Base-by-base conservation (phyloP, 768 basidiomycete species). In the Cyclocybe aegerita region DNA sequence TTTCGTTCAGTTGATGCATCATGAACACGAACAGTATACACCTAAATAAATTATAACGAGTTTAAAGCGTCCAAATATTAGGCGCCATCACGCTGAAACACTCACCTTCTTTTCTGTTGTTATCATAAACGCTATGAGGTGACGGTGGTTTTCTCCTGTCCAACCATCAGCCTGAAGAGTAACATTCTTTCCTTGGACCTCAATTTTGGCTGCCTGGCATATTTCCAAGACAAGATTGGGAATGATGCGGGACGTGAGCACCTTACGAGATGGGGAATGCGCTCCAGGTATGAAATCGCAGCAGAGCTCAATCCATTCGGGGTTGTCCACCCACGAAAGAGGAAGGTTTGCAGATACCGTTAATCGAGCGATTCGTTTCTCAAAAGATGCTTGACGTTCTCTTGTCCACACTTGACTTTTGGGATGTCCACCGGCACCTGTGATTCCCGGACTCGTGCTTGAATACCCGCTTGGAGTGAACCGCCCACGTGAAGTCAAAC, bases 131-230 rank as follows among this genome's bases (percentile, higher is more conserved):
- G 63, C 70, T 42, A 71, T 31, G 7, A 63, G 39, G 48, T 71
- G 72, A 36, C 66, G 66, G 39, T 58, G 38, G 38, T 74, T 73
- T n/a, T 55, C 8, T 0, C 71, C 71, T 1, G 63, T 65, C 72
- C 71, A 73, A 9, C 71, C 69, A 57, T 72, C 69, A n/a, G 48
- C 55, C 49, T 72, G 69, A 29, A 69, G 9, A 0, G 65, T 69
- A 5, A 23, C 61, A 17, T 58, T 48, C 1, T 46, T 43, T 12
- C 66, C 65, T 32, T 44, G 40, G 6, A 29, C 36, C 17, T 46
- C 37, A 4, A 43, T 15, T 9, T 52, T 49, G 1, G 39, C 30
- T 4, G 53, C 39, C 1, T 38, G 50, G 9, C 58, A 55, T n/a
- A 63, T 23, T 9, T 46, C 37, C 2, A 16, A 4, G 4, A 60